phyloP scores from a whole-genome alignment of 345 rosid genomes.

The Brassica incana region DNA sequence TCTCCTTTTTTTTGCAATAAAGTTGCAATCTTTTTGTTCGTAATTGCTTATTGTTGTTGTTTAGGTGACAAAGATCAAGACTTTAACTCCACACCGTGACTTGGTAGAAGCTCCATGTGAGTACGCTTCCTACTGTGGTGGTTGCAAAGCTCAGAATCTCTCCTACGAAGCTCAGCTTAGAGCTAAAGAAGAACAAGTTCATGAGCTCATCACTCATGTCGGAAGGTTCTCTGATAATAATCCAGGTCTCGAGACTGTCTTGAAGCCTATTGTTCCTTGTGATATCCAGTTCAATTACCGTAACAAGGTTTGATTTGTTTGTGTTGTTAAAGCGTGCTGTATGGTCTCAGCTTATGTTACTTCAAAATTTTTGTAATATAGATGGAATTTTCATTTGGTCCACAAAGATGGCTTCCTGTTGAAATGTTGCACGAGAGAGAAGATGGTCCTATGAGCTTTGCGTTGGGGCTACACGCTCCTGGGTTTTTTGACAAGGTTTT shows the following conservation, averaged over 20 bases:
- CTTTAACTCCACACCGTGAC: slow-evolving; percentile 71
- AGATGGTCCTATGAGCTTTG: slow-evolving; percentile 55
- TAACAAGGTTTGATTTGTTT: slow-evolving; percentile 59
- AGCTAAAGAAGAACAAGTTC: slow-evolving; percentile 85
- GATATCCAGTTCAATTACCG: slow-evolving; percentile 78
- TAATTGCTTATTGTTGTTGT: neutral
- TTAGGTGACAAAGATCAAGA: slow-evolving; percentile 72
- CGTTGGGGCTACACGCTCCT: slow-evolving; percentile 87
- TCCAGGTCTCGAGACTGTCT: slow-evolving; percentile 42
- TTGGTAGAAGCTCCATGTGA: slow-evolving; percentile 88
- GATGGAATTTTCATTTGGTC: slow-evolving; percentile 97
- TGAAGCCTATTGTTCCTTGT: slow-evolving; percentile 86
- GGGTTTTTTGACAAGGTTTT: slow-evolving; percentile 90
- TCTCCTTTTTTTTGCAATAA: neutral
- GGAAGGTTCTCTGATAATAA: slow-evolving; percentile 65
- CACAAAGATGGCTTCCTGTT: slow-evolving; percentile 72
- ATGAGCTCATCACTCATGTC: slow-evolving; percentile 61
- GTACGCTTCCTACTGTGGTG: slow-evolving; percentile 82
- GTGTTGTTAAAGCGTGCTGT: no score
- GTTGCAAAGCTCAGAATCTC: slow-evolving; percentile 85
- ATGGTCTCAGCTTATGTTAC: neutral
- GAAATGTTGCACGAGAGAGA: slow-evolving; percentile 56
- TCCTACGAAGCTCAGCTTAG: slow-evolving; percentile 78
- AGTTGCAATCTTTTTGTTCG: slow-evolving; percentile 10
- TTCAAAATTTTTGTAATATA: slow-evolving; percentile 18